Evolutionary conservation across 768 basidiomycete genomes (phyloP), one percentile per base, ranked within the genome.

Genomic region (Trametes maxima): DNA sequence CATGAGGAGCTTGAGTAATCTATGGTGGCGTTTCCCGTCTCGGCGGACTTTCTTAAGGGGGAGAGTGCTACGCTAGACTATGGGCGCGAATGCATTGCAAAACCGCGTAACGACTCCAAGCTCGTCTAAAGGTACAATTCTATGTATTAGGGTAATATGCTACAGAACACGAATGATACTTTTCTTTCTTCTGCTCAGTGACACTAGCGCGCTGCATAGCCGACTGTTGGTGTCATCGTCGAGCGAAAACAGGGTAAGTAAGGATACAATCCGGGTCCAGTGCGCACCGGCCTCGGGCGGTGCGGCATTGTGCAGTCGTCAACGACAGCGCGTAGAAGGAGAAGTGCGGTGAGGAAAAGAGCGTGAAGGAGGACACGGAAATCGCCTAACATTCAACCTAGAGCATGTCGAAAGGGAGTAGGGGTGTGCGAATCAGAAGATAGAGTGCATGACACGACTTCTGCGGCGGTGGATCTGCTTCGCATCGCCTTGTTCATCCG

Each of bases 401-500:
- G 8, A 33, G 28, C 8, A 8, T 33, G 28, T 33, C 28, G 28
- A 33, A 33, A 3, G 28, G 28, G 8, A 33, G 28, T 33, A 16
- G 8, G 11, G 35, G 44, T 16, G 33, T 28, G 44, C 33, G 21
- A 33, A 16, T 55, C 25, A 55, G 44, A 46, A 12, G 44, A 55
- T 55, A 10, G 44, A 35, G 19, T n/a, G 28, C 54, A 55, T 55
- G 54, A 55, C 54, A 43, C 54, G 54, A 43, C 54, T 55, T 21
- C 39, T 37, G n/a, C 33, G n/a, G n/a, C 44, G 43, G 19, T 16
- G 13, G 24, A 16, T 36, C 5, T 13, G 16, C 4, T 12, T 11
- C 14, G 13, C 3, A 11, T 42, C 40, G 40, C 4, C 40, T 24
- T 54, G 39, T 39, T 40, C 51, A 12, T 42, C 52, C 5, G 44